These are phyloP conservation scores for Coniella vitis DNA, from an alignment of 2,329 filamentous ascomycete species.

Conservation along the genomic window DNA sequence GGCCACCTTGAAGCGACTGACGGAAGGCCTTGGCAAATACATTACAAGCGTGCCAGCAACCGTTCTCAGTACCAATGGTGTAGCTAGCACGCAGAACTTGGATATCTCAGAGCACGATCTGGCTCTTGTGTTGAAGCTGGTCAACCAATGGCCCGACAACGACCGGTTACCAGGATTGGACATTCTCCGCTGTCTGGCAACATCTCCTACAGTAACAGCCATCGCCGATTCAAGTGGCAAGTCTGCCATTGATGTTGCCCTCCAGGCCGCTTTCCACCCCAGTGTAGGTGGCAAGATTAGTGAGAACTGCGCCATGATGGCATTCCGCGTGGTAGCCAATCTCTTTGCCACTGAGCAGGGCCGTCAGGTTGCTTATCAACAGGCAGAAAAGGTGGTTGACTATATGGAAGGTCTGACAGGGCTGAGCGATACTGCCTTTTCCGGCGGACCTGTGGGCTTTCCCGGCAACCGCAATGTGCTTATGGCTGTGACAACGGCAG, in stretches of 20 bases:
- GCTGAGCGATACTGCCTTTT: constrained; percentile 37
- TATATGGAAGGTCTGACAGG: constrained; percentile 58
- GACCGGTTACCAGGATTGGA: constrained; percentile 81
- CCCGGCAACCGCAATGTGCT: constrained; percentile 68
- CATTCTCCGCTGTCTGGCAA: constrained; percentile 74
- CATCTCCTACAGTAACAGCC: constrained; percentile 59
- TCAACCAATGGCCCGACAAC: constrained; percentile 71
- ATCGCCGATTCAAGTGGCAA: constrained; percentile 45
- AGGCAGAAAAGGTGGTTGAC: constrained; percentile 50
- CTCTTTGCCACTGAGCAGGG: constrained; percentile 72
- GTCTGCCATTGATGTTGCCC: constrained; percentile 53
- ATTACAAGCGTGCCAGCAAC: constrained; percentile 28
- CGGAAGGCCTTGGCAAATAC: constrained; percentile 54
- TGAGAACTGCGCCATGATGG: constrained; percentile 83
- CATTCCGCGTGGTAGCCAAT: constrained; percentile 73
- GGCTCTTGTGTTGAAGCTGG: constrained; percentile 62
- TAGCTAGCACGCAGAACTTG: background rate
- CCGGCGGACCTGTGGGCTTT: constrained; percentile 37
- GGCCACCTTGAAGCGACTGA: constrained; percentile 51
- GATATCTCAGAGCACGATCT: constrained; percentile 43
- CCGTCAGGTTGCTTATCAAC: constrained; percentile 54
- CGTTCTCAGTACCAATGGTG: constrained; percentile 5
- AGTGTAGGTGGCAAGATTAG: constrained; percentile 49
- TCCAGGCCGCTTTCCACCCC: constrained; percentile 30
- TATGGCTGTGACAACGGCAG: constrained; percentile 73